These are phyloP conservation scores for Chaetothyriales sp. DNA, from an alignment of 2,329 filamentous ascomycete species.

Conservation along the genomic window DNA sequence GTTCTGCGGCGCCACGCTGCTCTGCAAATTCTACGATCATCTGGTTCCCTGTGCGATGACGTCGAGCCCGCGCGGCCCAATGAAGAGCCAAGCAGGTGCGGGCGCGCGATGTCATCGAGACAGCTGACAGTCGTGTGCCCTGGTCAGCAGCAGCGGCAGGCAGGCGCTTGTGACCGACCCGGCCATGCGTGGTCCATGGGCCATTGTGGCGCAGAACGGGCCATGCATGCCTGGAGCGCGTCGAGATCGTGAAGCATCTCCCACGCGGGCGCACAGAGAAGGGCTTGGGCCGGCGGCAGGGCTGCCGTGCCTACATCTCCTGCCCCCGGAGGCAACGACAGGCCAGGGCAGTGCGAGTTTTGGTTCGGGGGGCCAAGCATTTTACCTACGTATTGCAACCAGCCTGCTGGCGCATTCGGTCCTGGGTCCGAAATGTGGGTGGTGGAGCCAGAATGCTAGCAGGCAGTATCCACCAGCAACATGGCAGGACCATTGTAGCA, in stretches of 20 bases:
- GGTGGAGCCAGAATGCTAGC: not conserved
- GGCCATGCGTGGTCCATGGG: too few relatives aligned
- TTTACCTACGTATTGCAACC: not conserved
- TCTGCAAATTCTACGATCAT: not conserved
- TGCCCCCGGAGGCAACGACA: too few relatives aligned
- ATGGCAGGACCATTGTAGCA: not conserved
- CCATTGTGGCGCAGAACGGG: too few relatives aligned
- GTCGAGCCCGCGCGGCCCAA: not conserved
- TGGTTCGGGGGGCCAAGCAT: not conserved
- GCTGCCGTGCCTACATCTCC: too few relatives aligned
- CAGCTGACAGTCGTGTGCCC: not conserved
- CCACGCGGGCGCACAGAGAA: too few relatives aligned
- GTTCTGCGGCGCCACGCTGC: too few relatives aligned
- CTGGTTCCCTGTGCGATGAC: not conserved
- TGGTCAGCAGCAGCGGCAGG: not conserved
- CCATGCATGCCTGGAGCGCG: too few relatives aligned
- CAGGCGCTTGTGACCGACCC: not conserved
- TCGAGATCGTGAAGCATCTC: too few relatives aligned
- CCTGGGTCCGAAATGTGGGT: not conserved
- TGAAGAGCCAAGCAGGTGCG: not conserved
- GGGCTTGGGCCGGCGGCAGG: too few relatives aligned
- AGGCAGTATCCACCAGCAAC: not conserved
- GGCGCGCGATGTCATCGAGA: not conserved
- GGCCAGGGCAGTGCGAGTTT: too few relatives aligned
- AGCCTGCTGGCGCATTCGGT: not conserved